Evolutionary conservation across 1,284 basidiomycete genomes (phyloP).

Genomic region (Ganoderma boninense): DNA sequence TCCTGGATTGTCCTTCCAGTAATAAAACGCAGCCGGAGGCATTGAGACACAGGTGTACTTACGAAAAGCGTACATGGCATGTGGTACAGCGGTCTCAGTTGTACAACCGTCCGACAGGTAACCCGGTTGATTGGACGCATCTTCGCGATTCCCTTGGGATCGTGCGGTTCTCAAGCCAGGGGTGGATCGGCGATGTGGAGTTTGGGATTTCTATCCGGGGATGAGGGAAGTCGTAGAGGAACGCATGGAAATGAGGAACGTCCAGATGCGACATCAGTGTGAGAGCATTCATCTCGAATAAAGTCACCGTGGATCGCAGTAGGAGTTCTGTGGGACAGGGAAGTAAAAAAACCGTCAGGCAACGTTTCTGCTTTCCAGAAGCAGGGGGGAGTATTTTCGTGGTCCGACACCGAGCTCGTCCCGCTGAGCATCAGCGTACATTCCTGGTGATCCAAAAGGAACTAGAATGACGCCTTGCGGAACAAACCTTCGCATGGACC

Average conservation of each 20-base stretch:
- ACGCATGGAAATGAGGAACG: too few relatives aligned
- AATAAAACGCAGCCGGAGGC: background rate
- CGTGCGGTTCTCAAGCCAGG: too few relatives aligned
- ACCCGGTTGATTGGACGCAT: too few relatives aligned
- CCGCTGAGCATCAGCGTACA: background rate
- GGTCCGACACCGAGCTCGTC: background rate
- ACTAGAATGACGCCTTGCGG: background rate
- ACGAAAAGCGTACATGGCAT: background rate
- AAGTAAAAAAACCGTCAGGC: background rate
- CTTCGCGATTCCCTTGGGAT: too few relatives aligned
- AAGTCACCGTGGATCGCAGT: background rate
- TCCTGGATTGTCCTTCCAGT: background rate
- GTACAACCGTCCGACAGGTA: background rate
- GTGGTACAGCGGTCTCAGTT: background rate
- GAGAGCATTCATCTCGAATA: conserved; percentile 3
- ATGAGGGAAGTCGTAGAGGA: background rate
- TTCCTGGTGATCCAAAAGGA: background rate
- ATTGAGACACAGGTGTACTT: background rate
- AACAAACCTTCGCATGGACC: background rate
- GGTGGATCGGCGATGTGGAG: background rate
- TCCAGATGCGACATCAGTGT: background rate
- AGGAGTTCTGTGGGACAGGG: background rate
- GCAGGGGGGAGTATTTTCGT: background rate
- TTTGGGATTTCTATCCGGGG: background rate
- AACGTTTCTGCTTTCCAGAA: background rate